Evolutionary conservation across 1,284 basidiomycete genomes (phyloP).

Genomic region (Heterobasidion parviporum): DNA sequence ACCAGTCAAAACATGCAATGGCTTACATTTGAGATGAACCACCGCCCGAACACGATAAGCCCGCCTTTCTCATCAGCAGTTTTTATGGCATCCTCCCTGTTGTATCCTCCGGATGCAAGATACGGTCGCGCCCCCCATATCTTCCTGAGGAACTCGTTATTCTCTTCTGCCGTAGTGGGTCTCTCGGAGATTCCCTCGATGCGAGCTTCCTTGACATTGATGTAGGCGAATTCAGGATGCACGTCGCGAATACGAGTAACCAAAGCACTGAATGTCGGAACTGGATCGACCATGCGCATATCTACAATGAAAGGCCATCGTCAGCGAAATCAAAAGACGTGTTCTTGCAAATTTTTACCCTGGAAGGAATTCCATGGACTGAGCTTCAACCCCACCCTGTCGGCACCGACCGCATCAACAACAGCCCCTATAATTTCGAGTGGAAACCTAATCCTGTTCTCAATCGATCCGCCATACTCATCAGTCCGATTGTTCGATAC

Average conservation of each 20-base stretch:
- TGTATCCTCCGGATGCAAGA: constrained; percentile 27
- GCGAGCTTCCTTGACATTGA: constrained; percentile 23
- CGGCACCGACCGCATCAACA: constrained; percentile 16
- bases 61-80: constrained; percentile 20
- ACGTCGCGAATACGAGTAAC: constrained; percentile 2
- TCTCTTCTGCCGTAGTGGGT: constrained; percentile 5
- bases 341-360: constrained; percentile 6
- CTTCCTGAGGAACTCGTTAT: constrained; percentile 18
- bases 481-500: constrained; percentile 47
- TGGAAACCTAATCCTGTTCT: constrained; percentile 44
- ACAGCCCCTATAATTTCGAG: constrained; percentile 32
- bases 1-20: neutral
- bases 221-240: neutral
- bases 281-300: constrained; percentile 13
- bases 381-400: constrained; percentile 31
- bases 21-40: constrained; percentile 35
- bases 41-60: constrained; percentile 35
- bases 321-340: neutral
- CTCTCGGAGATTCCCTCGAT: constrained; percentile 11
- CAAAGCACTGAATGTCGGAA: constrained; percentile 1
- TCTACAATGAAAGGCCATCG: constrained; percentile 1
- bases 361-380: constrained; percentile 29
- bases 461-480: constrained; percentile 48
- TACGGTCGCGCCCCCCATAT: constrained; percentile 19
- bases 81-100: constrained; percentile 12